Conservation (phyloP, 495 filamentous ascomycete genomes). For the Penicillium lividum region DNA sequence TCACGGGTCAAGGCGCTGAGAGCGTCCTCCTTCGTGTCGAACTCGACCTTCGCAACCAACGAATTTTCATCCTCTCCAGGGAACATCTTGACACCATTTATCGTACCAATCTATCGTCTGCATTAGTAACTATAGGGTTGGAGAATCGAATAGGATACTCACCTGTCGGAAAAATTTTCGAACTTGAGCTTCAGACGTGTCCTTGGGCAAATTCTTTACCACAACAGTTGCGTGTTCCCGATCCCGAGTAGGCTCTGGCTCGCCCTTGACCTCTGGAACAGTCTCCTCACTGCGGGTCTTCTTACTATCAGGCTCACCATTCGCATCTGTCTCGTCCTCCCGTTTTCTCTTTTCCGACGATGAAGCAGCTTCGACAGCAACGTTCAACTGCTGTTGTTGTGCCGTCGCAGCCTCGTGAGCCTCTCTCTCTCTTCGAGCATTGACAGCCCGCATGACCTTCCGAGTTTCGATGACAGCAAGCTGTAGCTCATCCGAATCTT, state of each 20-base stretch:
- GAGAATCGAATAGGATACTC: slow-evolving; percentile 25
- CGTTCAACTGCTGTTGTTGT: slow-evolving; percentile 31
- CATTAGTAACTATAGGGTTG: slow-evolving; percentile 18
- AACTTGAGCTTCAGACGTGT: slow-evolving; percentile 68
- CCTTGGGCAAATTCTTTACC: slow-evolving; percentile 69
- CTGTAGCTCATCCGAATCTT: slow-evolving; percentile 69
- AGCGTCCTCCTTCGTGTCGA: slow-evolving; percentile 76
- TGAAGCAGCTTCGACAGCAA: slow-evolving; percentile 25
- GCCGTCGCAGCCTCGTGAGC: slow-evolving; percentile 54
- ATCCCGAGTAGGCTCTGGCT: slow-evolving; percentile 65
- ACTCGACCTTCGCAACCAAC: slow-evolving; percentile 80
- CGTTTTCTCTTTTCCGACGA: slow-evolving; percentile 68
- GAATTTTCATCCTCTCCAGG: slow-evolving; percentile 57
- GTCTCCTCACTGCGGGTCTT: slow-evolving; percentile 56
- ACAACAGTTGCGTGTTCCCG: slow-evolving; percentile 86
- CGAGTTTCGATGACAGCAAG: slow-evolving; percentile 68
- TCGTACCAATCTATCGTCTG: slow-evolving; percentile 62
- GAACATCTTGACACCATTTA: slow-evolving; percentile 71
- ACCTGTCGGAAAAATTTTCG: slow-evolving; percentile 87
- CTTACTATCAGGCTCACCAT: slow-evolving; percentile 53
- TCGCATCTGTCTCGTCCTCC: slow-evolving; percentile 53
- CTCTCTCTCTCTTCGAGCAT: slow-evolving; percentile 67
- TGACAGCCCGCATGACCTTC: slow-evolving; percentile 61
- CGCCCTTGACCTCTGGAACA: slow-evolving; percentile 27
- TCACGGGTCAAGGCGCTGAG: slow-evolving; percentile 76